phyloP scores from a whole-genome alignment of 805 yeast species.

The Teunomyces cretensis region DNA sequence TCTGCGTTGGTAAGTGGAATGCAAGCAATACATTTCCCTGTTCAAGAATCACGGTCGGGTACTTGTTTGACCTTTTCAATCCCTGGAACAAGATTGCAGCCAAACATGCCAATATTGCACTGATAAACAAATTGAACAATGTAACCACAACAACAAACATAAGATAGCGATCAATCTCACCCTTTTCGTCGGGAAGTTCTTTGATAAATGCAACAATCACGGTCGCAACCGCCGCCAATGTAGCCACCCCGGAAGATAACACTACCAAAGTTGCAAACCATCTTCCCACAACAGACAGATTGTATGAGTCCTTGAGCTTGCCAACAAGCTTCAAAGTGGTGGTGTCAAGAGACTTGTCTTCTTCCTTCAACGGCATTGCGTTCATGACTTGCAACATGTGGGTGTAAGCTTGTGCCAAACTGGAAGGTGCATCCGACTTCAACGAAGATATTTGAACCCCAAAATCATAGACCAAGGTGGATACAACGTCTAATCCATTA shows the following conservation, averaged over 20 bases:
- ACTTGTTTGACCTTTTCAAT: neutral
- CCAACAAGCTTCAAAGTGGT: neutral
- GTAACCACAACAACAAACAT: too few relatives aligned
- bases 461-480: conserved; percentile 50
- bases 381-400: neutral
- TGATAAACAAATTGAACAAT: too few relatives aligned
- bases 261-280: neutral
- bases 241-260: neutral
- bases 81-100: neutral
- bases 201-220: too few relatives aligned
- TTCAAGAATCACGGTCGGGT: neutral
- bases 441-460: conserved; percentile 47
- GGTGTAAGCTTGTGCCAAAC: conserved; percentile 9
- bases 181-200: too few relatives aligned
- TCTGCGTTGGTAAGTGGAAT: neutral
- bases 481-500: conserved; percentile 47
- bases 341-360: neutral
- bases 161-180: too few relatives aligned
- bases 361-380: neutral
- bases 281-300: neutral
- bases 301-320: neutral
- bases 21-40: neutral
- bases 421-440: conserved; percentile 18
- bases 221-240: too few relatives aligned
- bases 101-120: neutral